phyloP scores from a whole-genome alignment of 2,329 filamentous ascomycete species.

The Apiospora phragmitis region DNA sequence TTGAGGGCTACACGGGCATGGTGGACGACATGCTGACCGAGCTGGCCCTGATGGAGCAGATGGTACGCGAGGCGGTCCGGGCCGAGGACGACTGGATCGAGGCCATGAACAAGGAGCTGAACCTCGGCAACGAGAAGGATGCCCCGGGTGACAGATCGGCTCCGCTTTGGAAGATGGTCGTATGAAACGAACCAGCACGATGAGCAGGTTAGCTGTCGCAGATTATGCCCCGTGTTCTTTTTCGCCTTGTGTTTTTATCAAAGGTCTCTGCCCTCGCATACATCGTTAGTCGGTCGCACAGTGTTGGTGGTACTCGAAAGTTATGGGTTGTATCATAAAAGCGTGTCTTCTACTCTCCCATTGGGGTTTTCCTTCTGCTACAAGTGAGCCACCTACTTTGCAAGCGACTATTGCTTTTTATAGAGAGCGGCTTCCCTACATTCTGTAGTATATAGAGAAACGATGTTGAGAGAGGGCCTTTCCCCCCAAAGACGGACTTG shows the following conservation, averaged over 20 bases:
- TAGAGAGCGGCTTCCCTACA: background rate
- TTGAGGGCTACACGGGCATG: conserved; percentile 37
- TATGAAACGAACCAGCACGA: conserved; percentile 9
- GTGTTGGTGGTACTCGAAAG: background rate
- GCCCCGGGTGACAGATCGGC: conserved; percentile 23
- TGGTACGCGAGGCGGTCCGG: conserved; percentile 57
- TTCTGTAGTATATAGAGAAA: background rate
- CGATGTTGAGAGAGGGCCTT: background rate
- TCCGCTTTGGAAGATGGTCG: conserved; percentile 31
- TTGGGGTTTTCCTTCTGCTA: background rate
- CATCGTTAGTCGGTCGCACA: background rate
- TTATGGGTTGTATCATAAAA: background rate
- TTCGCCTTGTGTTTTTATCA: background rate
- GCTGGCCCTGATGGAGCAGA: conserved; percentile 60
- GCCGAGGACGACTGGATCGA: conserved; percentile 62
- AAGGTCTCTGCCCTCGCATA: background rate
- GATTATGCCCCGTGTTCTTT: background rate
- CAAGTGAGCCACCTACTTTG: background rate
- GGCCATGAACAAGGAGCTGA: conserved; percentile 46
- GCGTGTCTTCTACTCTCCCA: background rate
- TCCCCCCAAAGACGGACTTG: background rate
- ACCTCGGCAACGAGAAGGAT: conserved; percentile 34
- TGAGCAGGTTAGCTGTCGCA: background rate
- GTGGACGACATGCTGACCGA: conserved; percentile 63
- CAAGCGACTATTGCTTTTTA: background rate